Evolutionary conservation across 805 yeast species (phyloP), one percentile per base, ranked within the genome.

Genomic region (Saccharomycopsis babjevae): DNA sequence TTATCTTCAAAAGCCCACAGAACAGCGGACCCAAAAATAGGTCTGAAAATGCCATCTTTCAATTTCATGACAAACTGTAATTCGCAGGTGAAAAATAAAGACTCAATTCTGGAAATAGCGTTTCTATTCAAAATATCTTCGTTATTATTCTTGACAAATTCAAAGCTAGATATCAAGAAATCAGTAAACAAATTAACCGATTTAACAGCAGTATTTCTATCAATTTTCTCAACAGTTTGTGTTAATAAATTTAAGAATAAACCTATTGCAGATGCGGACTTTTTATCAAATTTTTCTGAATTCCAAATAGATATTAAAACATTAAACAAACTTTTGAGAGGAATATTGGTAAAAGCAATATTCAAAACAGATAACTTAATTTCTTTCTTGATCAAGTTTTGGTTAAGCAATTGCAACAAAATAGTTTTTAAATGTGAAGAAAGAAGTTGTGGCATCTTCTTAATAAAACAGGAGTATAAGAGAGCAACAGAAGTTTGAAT

Each of bases 21-120:
- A 13, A 88, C 91, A 67, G 90, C 77, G 30, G 85, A 77, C 6
- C 92, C 93, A 74, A 94, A 94, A 69, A 89, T 76, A 20, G 99
- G 99, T 70, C 97, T 83, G 79, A 94, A 94, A 25, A 85, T 82
- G 75, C 89, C 90, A 71, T 94, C 99, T 71, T 94, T 94, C 74
- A 94, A 80, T 73, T 93, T 92, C 85, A 94, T 80, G 20, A 93
- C 96, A 66, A 84, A 85, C 28, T 77, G 77, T 65, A 93, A 83
- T 22, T 88, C 92, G 70, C 91, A 82, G 43, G 80, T 76, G 67
- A 88, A 86, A 69, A 87, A 82, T 11, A 86, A 80, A 20, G 90
- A 79, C 70, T 93, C 98, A 65, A 93, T 82, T 67, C 96, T 81
- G 71, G 87, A 84, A 65, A 88, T 77, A 13, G 96, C 85, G 69